Base-by-base conservation (phyloP, 2,329 filamentous ascomycete genomes). In the Xylariaceae sp. region DNA sequence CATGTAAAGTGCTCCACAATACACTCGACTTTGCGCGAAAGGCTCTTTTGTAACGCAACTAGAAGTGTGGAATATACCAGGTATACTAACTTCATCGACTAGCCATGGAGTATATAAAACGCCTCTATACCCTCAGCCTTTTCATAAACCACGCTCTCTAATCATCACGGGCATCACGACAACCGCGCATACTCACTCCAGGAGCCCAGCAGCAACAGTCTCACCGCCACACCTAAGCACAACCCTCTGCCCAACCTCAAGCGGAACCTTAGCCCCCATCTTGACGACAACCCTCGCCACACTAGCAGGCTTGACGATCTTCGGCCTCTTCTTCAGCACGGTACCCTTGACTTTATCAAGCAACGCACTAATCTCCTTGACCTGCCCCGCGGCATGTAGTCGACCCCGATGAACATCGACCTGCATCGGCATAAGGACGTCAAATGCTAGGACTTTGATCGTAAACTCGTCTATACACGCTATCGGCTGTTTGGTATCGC, bases 341-440 rank as follows among this genome's bases (percentile, higher is more conserved):
- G 80, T 76, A 0, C 90, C 92, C 1, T 81, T 89, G 9, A 77
- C 76, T 69, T 95, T 95, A 67, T 96, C 89, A 39, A 97, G 68
- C 2, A 84, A 76, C 0, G 87, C 88, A 9, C 86, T 71, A 56
- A 97, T 76, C 54, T 82, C 80, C 45, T 78, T 76, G 38, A 99
- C 87, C 42, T 81, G 80, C 0, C 88, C 94, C 0, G 89, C 78
- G 0, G 85, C 83, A 66, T 96, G 88, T 44, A 97, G 71, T 9
- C 90, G 79, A 0, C 94, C 94, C 17, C 90, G 77, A 66, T 96
- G 91, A 9, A 99, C 83, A 62, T 97, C 92, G 10, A 97, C 82
- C 19, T 83, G 82, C 82, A 92, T 94, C 0, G 92, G 92, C 70
- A 91, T 86, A 14, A 99, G 71, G 55, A 92, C 86, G 53, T 96